Evolutionary conservation across 192 early-diverging fungal genomes (phyloP), one percentile per base, ranked within the genome.

Genomic region (Coemansia sp.): DNA sequence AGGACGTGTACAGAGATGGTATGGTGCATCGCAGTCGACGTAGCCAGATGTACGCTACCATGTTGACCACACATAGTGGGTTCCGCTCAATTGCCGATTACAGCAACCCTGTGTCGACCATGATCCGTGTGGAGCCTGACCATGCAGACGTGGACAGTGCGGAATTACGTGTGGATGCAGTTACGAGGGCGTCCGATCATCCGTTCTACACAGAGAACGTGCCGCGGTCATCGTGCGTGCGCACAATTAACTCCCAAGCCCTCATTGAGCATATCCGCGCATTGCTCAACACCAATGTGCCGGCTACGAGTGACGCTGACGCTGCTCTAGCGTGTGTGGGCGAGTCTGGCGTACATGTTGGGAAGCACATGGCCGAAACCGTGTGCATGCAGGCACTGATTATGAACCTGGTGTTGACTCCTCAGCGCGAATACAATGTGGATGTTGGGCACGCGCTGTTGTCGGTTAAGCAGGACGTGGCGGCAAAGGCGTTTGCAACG

Each of bases 341-440:
- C 52, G 54, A 48, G 26, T 1, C n/a, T 36, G 31, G 49, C 24
- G 15, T 62, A 5, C 8, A 14, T 4, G 23, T 11, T 18, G 25
- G 42, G 5, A 23, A 31, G 2, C 23, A 20, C n/a, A 71, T 74
- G 31, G 77, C 64, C 26, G 58, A 70, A 12, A 12, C 61, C 9
- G 63, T 65, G 9, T 37, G 37, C 17, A 31, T 72, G 62, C 71
- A 68, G 55, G 61, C 77, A 7, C 65, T 66, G 51, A 18, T 71
- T 4, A 38, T 63, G 17, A 74, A 80, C n/a, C 55, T 80, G 11
- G 61, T 60, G 12, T 55, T 80, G 52, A 71, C 77, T 5, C 77
- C 77, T 9, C 49, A 61, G 20, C 42, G 65, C 24, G 63, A 74
- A 46, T 80, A 80, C 40, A 63, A 63, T 15, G 77, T 65, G 5